phyloP scores from a whole-genome alignment of 768 basidiomycete species.

The Leccinum pellstonianum region DNA sequence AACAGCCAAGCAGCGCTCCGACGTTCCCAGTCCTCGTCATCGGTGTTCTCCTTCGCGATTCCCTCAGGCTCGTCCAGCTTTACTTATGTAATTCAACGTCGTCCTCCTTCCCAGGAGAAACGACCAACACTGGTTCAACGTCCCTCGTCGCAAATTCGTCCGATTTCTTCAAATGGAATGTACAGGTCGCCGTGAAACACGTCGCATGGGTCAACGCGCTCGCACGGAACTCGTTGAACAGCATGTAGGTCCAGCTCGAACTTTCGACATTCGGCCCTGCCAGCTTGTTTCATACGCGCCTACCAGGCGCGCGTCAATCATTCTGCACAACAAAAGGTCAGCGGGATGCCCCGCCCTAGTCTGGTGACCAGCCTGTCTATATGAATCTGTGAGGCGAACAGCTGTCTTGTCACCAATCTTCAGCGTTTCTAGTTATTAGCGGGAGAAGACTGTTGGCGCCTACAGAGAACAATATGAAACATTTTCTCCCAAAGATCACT shows the following conservation, averaged over 20 bases:
- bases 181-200: constrained; percentile 48
- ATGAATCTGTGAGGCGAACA: too few species aligned
- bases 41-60: constrained; percentile 21
- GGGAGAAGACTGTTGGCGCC: not conserved
- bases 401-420: not conserved
- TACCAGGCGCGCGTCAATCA: constrained; percentile 51
- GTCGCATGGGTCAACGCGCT: constrained; percentile 47
- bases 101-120: constrained; percentile 15
- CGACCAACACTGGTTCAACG: constrained; percentile 9
- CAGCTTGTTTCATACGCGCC: constrained; percentile 28
- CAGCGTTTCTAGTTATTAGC: not conserved
- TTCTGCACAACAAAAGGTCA: constrained; percentile 56
- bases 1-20: not conserved
- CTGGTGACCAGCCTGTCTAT: too few species aligned
- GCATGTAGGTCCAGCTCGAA: constrained; percentile 21
- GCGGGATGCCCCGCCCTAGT: not conserved
- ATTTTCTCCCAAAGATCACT: not conserved
- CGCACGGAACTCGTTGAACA: constrained; percentile 40
- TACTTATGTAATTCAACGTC: constrained; percentile 4
- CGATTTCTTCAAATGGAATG: constrained; percentile 59
- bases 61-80: constrained; percentile 1
- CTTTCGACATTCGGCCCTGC: too few species aligned
- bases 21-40: constrained; percentile 15
- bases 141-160: constrained; percentile 49
- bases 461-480: not conserved